A percentile compares a stretch with the other conserved stretches of the same genome.
These are phyloP conservation scores for Saposhnikovia divaricata DNA, from an alignment of 129 eudicot species.

Conservation along the genomic window DNA sequence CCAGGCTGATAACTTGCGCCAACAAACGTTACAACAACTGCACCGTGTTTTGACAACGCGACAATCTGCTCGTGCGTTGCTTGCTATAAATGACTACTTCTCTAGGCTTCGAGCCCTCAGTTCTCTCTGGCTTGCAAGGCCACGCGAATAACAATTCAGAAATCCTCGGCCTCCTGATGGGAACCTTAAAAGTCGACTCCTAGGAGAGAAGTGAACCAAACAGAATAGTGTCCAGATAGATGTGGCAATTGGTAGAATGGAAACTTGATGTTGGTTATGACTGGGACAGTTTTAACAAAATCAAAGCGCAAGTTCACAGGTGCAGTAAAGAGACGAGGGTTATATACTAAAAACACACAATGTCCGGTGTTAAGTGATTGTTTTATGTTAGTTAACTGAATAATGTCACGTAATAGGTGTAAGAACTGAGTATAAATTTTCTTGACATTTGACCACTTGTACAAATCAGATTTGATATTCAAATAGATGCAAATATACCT, in stretches of 20 bases:
- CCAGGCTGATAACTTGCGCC: slow-evolving; percentile 87
- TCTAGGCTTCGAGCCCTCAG: slow-evolving; percentile 93
- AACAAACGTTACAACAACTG: slow-evolving; percentile 86
- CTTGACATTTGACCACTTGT: neutral
- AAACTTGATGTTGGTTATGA: neutral
- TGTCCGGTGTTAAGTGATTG: neutral
- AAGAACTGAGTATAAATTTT: neutral
- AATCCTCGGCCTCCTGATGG: neutral
- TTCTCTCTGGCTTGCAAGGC: slow-evolving; percentile 96
- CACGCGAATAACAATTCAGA: slow-evolving; percentile 40
- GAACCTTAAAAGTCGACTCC: neutral
- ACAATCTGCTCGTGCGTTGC: slow-evolving; percentile 91
- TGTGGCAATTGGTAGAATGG: neutral
- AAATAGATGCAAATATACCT: neutral
- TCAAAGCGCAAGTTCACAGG: neutral
- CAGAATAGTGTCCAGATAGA: neutral
- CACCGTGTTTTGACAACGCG: slow-evolving; percentile 74
- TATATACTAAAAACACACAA: neutral
- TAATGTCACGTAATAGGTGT: neutral
- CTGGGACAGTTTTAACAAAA: neutral
- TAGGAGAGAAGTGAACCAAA: neutral
- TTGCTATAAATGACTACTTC: slow-evolving; percentile 72
- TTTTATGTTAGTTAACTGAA: neutral
- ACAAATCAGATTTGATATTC: neutral
- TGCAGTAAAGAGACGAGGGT: neutral